These are phyloP conservation scores for Talaromyces islandicus DNA, from an alignment of 2,329 filamentous ascomycete species.

Conservation along the genomic window DNA sequence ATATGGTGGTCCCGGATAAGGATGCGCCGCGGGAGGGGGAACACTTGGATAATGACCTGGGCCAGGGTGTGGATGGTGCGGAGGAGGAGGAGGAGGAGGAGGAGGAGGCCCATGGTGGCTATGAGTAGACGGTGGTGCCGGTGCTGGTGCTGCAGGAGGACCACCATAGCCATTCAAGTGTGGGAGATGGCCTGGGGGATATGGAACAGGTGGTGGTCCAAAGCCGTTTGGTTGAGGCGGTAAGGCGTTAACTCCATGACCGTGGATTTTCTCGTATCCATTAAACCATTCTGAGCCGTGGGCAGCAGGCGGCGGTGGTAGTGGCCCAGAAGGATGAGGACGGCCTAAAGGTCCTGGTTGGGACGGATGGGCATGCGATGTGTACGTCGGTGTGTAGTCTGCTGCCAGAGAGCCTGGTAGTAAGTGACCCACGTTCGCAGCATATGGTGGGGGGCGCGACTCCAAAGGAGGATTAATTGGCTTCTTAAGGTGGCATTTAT, in stretches of 20 bases:
- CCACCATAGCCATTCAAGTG: slow-evolving; percentile 10
- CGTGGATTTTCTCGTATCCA: slow-evolving; percentile 3
- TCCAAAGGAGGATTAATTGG: slow-evolving; percentile 21
- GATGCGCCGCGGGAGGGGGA: slow-evolving; percentile 25
- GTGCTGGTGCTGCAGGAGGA: slow-evolving; percentile 19
- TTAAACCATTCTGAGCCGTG: slow-evolving; percentile 10
- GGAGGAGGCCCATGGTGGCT: slow-evolving; percentile 7
- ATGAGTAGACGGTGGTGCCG: slow-evolving; percentile 27
- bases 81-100: slow-evolving; percentile 28
- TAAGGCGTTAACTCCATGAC: slow-evolving; percentile 1
- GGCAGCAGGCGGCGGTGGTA: slow-evolving; percentile 16
- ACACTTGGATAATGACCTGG: slow-evolving; percentile 5
- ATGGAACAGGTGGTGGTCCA: slow-evolving; percentile 10
- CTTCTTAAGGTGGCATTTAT: slow-evolving; percentile 60
- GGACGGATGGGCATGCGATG: slow-evolving; percentile 24
- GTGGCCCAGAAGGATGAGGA: slow-evolving; percentile 16
- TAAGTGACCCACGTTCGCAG: slow-evolving; percentile 12
- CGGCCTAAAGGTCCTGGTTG: slow-evolving; percentile 24
- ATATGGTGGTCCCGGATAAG: slow-evolving; percentile 33
- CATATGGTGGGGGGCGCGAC: slow-evolving; percentile 1
- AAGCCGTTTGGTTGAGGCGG: slow-evolving; percentile 11
- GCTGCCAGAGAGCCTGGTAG: slow-evolving; percentile 21
- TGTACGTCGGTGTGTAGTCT: slow-evolving; percentile 26
- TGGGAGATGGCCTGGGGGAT: slow-evolving; percentile 11
- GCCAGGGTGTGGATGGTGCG: slow-evolving; percentile 26